Evolutionary conservation across 257 asterid species (phyloP), one percentile per base, ranked within the genome.

Genomic region (Sherardia arvensis): DNA sequence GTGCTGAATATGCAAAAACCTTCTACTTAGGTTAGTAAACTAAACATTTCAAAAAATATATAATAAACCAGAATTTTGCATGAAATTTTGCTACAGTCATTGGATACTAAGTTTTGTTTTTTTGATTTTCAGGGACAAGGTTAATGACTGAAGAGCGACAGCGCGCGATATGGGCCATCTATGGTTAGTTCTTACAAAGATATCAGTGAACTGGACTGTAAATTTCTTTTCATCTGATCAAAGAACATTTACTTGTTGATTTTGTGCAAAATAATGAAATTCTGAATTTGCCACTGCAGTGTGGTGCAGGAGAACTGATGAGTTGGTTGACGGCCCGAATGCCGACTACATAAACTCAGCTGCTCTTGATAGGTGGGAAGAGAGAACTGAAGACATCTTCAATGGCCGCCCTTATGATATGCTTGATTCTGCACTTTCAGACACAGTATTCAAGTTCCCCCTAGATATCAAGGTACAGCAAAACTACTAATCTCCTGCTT

Each of bases 281-380:
- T 43, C 51, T 43, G 51, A 43, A 43, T 43, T 20, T 18, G 5
- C 28, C 10, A 5, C 26, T 75, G 64, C 83, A 88, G 95, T 88
- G 32, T 88, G 96, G 95, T 86, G 95, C 67, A 82, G 96, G 74
- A 86, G 96, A 65, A 86, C 95, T 0, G 96, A 88, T 75, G 96
- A 88, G 62, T 40, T 88, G 30, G 96, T 88, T 9, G 96, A 89
- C 71, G 96, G 95, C 8, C 96, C 96, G 0, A 86, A 84, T 26
- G 88, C 96, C 0, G 69, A 12, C 36, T 74, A 83, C 59, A 65
- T 82, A 10, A 82, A 65, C 73, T 73, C 90, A 6, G 64, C 74
- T 15, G 89, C 67, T 62, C 95, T 86, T 67, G 87, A 89, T 32
- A 66, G 95, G 69, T 89, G 96, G 95, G 95, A 89, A 71, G 84